Evolutionary conservation across 2,329 filamentous ascomycete genomes (phyloP).

Genomic region (Knufia petricola): DNA sequence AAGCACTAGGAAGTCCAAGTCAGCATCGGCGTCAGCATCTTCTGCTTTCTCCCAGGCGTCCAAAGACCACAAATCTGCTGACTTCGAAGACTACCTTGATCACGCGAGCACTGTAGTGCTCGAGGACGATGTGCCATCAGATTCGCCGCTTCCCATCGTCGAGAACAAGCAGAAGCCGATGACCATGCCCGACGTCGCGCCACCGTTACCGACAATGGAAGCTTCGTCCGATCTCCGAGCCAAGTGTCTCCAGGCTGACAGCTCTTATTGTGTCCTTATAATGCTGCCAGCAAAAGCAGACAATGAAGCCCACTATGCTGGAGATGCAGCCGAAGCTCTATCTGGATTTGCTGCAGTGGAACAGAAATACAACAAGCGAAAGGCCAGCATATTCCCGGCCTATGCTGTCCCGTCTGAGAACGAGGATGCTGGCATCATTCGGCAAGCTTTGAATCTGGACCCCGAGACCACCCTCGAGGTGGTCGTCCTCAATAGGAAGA

Average conservation of each 20-base stretch:
- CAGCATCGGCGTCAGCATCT: slow-evolving; percentile 37
- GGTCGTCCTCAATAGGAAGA: slow-evolving; percentile 73
- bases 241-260: slow-evolving; percentile 64
- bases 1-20: slow-evolving; percentile 25
- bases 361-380: slow-evolving; percentile 59
- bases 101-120: slow-evolving; percentile 43
- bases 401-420: slow-evolving; percentile 61
- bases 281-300: slow-evolving; percentile 51
- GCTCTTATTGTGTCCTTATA: slow-evolving; percentile 73
- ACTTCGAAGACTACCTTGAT: slow-evolving; percentile 38
- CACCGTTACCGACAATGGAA: slow-evolving; percentile 57
- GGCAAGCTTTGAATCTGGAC: slow-evolving; percentile 53
- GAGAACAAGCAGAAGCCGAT: slow-evolving; percentile 34
- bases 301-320: slow-evolving; percentile 39
- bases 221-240: slow-evolving; percentile 55
- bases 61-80: slow-evolving; percentile 41
- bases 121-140: slow-evolving; percentile 41
- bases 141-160: slow-evolving; percentile 44
- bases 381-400: slow-evolving; percentile 70
- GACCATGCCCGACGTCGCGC: slow-evolving; percentile 46
- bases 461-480: slow-evolving; percentile 52
- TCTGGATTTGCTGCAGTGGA: slow-evolving; percentile 61
- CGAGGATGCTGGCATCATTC: slow-evolving; percentile 45
- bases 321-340: slow-evolving; percentile 44
- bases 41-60: slow-evolving; percentile 44